Conservation (phyloP, 2,329 filamentous ascomycete species). For the Alternaria ventricosa region DNA sequence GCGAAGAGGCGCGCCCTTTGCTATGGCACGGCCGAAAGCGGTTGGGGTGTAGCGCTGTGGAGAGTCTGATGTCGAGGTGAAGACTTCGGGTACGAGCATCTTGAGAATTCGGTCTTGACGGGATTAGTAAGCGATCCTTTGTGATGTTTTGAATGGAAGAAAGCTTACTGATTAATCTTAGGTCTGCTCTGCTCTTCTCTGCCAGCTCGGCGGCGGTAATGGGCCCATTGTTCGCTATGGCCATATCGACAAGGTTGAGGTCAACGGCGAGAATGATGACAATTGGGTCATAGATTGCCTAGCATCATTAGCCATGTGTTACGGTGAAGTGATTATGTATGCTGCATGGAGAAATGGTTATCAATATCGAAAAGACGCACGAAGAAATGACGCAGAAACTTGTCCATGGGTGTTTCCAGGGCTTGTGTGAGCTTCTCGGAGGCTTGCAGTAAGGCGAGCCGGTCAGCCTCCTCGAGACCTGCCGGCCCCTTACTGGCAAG, state of each 20-base stretch:
- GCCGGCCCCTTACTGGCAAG: constrained; percentile 3
- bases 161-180: not conserved
- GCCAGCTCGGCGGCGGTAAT: constrained; percentile 16
- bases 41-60: not conserved
- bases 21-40: not conserved
- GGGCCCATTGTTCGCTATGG: constrained; percentile 6
- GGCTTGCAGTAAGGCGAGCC: constrained; percentile 11
- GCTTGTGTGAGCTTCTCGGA: constrained; percentile 8
- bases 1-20: not conserved
- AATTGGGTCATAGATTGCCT: not conserved
- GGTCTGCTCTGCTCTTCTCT: constrained; percentile 14
- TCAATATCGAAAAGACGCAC: not conserved
- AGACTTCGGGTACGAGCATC: not conserved
- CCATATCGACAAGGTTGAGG: constrained; percentile 21
- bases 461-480: constrained; percentile 12
- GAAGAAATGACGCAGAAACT: constrained; percentile 6
- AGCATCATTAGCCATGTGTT: not conserved
- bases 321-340: not conserved
- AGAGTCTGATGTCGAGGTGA: not conserved
- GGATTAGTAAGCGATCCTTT: not conserved
- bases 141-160: accelerated
- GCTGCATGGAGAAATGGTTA: not conserved
- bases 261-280: constrained; percentile 18
- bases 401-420: constrained; percentile 15
- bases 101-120: not conserved